A percentile compares a stretch with the other conserved stretches of the same genome.
Evolutionary conservation across 1,284 basidiomycete species (phyloP).

Genomic region (Violaceomyces palustris): DNA sequence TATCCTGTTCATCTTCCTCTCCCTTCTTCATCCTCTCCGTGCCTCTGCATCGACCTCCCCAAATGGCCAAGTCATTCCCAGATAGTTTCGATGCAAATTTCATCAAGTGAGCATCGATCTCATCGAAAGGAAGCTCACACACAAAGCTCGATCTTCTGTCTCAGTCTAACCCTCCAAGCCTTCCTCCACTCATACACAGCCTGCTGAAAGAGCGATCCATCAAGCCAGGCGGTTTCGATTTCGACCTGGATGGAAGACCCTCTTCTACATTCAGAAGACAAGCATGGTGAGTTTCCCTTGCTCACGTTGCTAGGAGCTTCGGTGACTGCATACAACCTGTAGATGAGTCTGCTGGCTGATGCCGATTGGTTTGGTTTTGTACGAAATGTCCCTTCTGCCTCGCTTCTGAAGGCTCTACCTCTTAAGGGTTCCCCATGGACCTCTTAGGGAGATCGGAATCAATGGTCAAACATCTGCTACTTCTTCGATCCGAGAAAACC

Average conservation of each 20-base stretch:
- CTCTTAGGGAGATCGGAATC: background rate
- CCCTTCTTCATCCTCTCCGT: no score
- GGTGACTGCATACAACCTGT: background rate
- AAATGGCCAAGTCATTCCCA: no score
- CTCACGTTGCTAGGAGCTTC: background rate
- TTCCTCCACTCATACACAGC: no score
- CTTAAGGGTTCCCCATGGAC: background rate
- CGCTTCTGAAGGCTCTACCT: background rate
- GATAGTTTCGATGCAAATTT: no score
- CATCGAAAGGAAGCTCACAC: no score
- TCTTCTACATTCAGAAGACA: background rate
- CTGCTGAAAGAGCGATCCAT: background rate
- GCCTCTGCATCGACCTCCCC: no score
- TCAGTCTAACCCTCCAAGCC: no score
- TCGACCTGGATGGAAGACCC: background rate
- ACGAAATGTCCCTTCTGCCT: background rate
- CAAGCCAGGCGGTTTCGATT: background rate
- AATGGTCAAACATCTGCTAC: background rate
- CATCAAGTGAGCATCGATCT: no score
- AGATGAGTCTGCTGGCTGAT: background rate
- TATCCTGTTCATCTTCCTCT: no score
- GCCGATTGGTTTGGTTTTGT: background rate
- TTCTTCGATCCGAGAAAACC: background rate
- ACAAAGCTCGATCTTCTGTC: no score
- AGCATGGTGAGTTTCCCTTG: conserved; percentile 2